Evolutionary conservation across 257 asterid species (phyloP).

Genomic region (Solanum dulcamara): DNA sequence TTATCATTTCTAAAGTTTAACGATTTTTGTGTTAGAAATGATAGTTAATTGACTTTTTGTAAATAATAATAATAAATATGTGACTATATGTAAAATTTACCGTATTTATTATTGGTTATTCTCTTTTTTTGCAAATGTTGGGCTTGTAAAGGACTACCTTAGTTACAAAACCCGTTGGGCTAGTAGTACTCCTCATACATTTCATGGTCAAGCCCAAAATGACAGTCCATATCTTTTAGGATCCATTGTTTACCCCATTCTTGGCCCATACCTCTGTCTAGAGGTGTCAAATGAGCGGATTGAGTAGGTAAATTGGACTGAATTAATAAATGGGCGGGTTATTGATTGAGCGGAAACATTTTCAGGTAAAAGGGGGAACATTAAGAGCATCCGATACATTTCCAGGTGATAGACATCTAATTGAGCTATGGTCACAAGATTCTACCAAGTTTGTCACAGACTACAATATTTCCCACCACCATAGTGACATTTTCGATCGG

Average conservation of each 20-base stretch:
- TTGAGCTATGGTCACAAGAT: constrained; percentile 44
- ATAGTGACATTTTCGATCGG: background rate
- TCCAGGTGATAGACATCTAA: constrained; percentile 37
- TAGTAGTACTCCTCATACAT: background rate
- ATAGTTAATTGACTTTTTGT: too few relatives aligned
- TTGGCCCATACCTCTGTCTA: background rate
- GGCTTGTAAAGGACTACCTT: background rate
- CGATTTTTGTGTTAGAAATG: too few relatives aligned
- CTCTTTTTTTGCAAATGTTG: background rate
- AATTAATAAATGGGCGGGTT: too few relatives aligned
- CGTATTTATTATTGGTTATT: background rate
- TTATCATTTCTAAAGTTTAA: too few relatives aligned
- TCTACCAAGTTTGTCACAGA: constrained; percentile 2
- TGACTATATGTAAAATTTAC: too few relatives aligned
- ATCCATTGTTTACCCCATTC: background rate
- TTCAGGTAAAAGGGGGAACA: constrained; percentile 42
- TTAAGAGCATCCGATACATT: constrained; percentile 41
- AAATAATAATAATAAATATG: too few relatives aligned
- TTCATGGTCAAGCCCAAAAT: background rate
- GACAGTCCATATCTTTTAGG: background rate
- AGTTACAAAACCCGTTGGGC: background rate
- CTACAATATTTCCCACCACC: background rate
- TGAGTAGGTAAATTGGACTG: too few relatives aligned
- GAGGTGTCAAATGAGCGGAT: background rate
- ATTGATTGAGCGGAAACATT: too few relatives aligned